Evolutionary conservation across 129 eudicot genomes (phyloP), one percentile per base, ranked within the genome.

Genomic region (Apium graveolens): DNA sequence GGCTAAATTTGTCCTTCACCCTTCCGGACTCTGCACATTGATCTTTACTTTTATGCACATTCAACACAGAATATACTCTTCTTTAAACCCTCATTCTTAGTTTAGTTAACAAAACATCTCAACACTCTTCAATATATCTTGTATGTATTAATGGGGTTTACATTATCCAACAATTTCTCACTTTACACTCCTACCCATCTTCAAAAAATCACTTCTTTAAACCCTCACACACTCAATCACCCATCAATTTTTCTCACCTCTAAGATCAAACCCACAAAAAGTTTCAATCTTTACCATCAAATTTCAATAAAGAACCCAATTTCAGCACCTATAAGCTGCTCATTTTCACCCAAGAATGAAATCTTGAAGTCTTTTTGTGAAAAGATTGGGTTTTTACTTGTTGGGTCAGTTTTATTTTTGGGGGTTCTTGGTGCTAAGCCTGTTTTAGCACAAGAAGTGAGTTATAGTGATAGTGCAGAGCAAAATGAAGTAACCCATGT

Each of bases 391-490:
- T 11, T 84, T 81, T 49, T 88, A 51, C 86, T 94, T 48, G 43
- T 91, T 81, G 98, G 96, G 79, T 95, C 96, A n/a, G 83, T 95
- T 45, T 11, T 91, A 51, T 88, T 91, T 78, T 78, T 86, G 88
- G 96, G 96, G 13, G 71, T 41, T 83, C 63, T 81, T 14, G 79
- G 49, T 27, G 62, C 76, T 63, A 83, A 83, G 78, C 91, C 91
- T 74, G 96, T 55, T 5, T 70, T 87, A 35, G 93, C 98, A 34
- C 83, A 84, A 43, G 78, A 55, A 45, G 74, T n/a, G 29, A 76
- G 72, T 80, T 65, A 55, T 55, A 86, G 48, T 78, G 82, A 85
- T 62, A 69, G 12, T 55, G 44, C 75, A 38, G 87, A 79, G 82
- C 81, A 81, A 81, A 79, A 55, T 65, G 72, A 57, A 69, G 89